Evolutionary conservation across 306 rosid species (phyloP).

Genomic region (Prunus kanzakura): DNA sequence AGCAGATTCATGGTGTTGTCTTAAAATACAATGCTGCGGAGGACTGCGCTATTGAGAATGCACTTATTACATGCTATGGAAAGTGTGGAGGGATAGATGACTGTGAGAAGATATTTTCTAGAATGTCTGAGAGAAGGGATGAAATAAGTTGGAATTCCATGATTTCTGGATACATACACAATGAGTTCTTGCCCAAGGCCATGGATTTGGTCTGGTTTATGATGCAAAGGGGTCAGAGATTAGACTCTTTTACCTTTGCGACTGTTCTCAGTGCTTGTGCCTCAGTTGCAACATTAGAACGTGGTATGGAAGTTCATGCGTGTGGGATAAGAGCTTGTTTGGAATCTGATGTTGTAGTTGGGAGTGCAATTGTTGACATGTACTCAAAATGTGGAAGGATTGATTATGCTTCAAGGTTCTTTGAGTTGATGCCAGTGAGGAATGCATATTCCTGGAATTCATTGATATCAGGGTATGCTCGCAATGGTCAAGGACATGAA

Average conservation of each 20-base stretch:
- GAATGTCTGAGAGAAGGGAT: slow-evolving; percentile 72
- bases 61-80: slow-evolving; percentile 80
- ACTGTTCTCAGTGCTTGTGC: slow-evolving; percentile 98
- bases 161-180: slow-evolving; percentile 88
- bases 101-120: slow-evolving; percentile 65
- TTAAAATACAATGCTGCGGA: slow-evolving; percentile 47
- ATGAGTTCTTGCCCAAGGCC: slow-evolving; percentile 67
- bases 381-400: slow-evolving; percentile 86
- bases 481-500: slow-evolving; percentile 74
- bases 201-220: slow-evolving; percentile 75
- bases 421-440: slow-evolving; percentile 67
- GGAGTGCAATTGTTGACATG: slow-evolving; percentile 91
- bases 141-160: slow-evolving; percentile 92
- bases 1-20: slow-evolving; percentile 65
- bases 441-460: slow-evolving; percentile 91
- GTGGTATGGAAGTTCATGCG: slow-evolving; percentile 95
- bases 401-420: slow-evolving; percentile 88
- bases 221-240: slow-evolving; percentile 81
- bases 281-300: slow-evolving; percentile 76
- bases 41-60: slow-evolving; percentile 71
- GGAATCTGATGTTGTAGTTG: slow-evolving; percentile 76
- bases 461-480: slow-evolving; percentile 87
- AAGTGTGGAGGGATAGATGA: slow-evolving; percentile 59
- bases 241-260: slow-evolving; percentile 83
- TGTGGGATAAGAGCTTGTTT: slow-evolving; percentile 70